phyloP scores from a whole-genome alignment of 129 eudicot species.

The Kitagawia praeruptora region DNA sequence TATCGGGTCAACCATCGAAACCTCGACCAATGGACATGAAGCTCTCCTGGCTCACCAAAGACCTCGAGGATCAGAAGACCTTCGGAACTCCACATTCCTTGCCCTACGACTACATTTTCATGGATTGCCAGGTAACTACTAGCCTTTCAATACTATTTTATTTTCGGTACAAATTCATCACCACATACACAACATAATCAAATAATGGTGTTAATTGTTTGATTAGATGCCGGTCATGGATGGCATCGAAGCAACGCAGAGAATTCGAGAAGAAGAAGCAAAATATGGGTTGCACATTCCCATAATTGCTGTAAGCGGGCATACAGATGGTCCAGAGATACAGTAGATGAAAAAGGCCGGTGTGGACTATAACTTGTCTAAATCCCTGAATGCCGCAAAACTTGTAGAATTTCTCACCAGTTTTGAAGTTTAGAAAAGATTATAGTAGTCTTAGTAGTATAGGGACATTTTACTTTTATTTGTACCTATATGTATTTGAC shows the following conservation, averaged over 20 bases:
- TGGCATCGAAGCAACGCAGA: slow-evolving; percentile 39
- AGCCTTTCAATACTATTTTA: no score
- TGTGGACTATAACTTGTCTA: no score
- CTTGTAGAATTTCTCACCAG: neutral
- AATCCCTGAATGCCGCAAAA: slow-evolving; percentile 25
- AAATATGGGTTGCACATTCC: slow-evolving; percentile 38
- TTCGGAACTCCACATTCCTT: slow-evolving; percentile 18
- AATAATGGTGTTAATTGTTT: neutral
- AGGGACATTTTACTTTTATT: no score
- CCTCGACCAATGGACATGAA: slow-evolving; percentile 34
- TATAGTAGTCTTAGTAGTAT: no score
- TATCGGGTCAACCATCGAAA: slow-evolving; percentile 26
- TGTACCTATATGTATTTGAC: no score
- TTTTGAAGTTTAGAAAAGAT: neutral
- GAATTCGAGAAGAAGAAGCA: slow-evolving; percentile 37
- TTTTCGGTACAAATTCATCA: no score
- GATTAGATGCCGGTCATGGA: slow-evolving; percentile 38
- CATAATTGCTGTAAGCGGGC: slow-evolving; percentile 47
- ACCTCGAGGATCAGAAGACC: slow-evolving; percentile 20
- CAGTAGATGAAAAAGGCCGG: neutral
- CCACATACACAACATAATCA: neutral
- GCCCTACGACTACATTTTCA: slow-evolving; percentile 39
- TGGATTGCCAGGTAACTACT: no score
- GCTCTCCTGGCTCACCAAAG: slow-evolving; percentile 28
- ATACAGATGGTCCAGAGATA: slow-evolving; percentile 18